These are phyloP conservation scores for Amborella trichopoda DNA, from an alignment of 164 flowering plant species.

Conservation along the genomic window DNA sequence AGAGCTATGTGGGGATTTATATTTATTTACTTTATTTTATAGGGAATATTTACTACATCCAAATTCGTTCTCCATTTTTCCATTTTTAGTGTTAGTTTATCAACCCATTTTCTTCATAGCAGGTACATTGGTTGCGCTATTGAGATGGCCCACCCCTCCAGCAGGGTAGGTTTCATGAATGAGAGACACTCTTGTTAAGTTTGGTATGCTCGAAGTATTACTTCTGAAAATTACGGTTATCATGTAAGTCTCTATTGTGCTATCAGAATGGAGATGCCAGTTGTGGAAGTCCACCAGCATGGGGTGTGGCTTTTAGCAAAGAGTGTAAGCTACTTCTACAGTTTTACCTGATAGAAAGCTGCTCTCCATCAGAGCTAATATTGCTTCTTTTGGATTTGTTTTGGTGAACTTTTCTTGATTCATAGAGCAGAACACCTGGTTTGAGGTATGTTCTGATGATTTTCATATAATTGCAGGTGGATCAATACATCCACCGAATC, in stretches of 20 bases:
- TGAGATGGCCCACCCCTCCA: slow-evolving; percentile 95
- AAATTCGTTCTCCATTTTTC: too few species aligned
- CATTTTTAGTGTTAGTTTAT: too few species aligned
- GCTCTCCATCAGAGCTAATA: not conserved
- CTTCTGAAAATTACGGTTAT: not conserved
- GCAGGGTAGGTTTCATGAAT: slow-evolving; percentile 45
- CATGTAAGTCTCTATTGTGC: not conserved
- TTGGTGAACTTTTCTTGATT: not conserved
- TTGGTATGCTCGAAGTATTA: not conserved
- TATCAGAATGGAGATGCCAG: slow-evolving; percentile 93
- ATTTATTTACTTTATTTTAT: not conserved
- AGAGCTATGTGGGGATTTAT: not conserved
- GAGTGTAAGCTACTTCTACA: slow-evolving; percentile 35
- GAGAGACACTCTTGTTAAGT: too few species aligned
- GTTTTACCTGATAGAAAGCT: not conserved
- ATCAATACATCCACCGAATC: slow-evolving; percentile 72
- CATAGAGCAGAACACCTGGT: too few species aligned
- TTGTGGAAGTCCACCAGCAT: slow-evolving; percentile 68
- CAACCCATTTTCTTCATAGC: not conserved
- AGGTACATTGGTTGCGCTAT: slow-evolving; percentile 69
- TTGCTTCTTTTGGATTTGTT: not conserved
- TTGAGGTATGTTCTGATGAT: too few species aligned
- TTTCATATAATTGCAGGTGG: slow-evolving; percentile 67
- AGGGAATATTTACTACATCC: too few species aligned
- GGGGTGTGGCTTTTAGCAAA: slow-evolving; percentile 92